Conservation (phyloP, 1,284 basidiomycete species). For the Sporisorium sorghi region DNA sequence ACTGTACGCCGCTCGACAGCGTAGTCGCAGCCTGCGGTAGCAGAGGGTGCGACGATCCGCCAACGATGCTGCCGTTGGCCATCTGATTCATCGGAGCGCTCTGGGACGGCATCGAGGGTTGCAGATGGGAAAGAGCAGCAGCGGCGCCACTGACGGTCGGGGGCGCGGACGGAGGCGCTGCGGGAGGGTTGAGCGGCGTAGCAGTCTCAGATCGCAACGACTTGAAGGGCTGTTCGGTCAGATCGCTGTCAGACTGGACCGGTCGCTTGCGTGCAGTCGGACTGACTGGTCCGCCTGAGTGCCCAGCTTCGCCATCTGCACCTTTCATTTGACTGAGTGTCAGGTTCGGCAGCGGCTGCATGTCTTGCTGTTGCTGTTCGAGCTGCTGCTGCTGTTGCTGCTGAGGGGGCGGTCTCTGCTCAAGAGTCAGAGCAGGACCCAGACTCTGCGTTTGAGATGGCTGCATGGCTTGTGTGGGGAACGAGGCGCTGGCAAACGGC, state of each 20-base stretch:
- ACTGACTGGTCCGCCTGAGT: slow-evolving; percentile 37
- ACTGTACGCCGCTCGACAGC: slow-evolving; percentile 32
- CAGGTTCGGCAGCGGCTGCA: slow-evolving; percentile 14
- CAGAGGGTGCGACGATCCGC: slow-evolving; percentile 13
- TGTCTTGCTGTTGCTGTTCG: slow-evolving; percentile 21
- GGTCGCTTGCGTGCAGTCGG: slow-evolving; percentile 48
- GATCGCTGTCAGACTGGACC: slow-evolving; percentile 40
- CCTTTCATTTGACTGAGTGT: slow-evolving; percentile 39
- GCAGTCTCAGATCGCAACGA: slow-evolving; percentile 41
- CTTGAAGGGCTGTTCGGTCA: slow-evolving; percentile 43
- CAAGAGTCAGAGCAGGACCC: slow-evolving; percentile 20
- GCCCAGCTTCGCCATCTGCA: slow-evolving; percentile 10
- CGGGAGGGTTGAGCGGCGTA: slow-evolving; percentile 42
- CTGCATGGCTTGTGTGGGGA: slow-evolving; percentile 18
- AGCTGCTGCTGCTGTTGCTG: slow-evolving; percentile 28
- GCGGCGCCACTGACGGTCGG: slow-evolving; percentile 19
- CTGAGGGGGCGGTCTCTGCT: slow-evolving; percentile 20
- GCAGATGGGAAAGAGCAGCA: slow-evolving; percentile 17
- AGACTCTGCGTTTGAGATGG: slow-evolving; percentile 11
- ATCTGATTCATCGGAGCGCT: slow-evolving; percentile 25
- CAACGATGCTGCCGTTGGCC: slow-evolving; percentile 8
- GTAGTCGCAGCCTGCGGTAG: slow-evolving; percentile 25
- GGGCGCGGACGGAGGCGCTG: slow-evolving; percentile 41
- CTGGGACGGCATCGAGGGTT: slow-evolving; percentile 25
- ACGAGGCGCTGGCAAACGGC: slow-evolving; percentile 13